Evolutionary conservation across 2,329 filamentous ascomycete species (phyloP), one percentile per base, ranked within the genome.

Genomic region (Cladophialophora psammophila): DNA sequence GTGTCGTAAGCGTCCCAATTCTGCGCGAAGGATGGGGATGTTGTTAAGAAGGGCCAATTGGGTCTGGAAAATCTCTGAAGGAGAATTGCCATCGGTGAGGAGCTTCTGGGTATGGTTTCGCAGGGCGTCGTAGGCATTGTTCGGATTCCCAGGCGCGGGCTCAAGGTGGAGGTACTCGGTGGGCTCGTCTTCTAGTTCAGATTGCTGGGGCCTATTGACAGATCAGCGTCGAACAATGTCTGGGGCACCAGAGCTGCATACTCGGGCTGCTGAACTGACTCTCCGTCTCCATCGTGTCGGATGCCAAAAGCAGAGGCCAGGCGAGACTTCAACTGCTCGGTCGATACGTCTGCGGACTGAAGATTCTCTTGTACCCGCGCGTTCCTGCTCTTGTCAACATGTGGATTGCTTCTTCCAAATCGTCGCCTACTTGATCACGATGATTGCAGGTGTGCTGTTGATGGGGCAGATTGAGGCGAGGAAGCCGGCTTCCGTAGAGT

Each of bases 381-480:
- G 78, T 93, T 91, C 75, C 87, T 89, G 71, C 45, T n/a, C 52
- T 10, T 48, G 15, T 71, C 53, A 62, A 60, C 20, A 63, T 63
- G 6, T 40, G 12, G 58, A 15, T 31, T 40, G 26, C 40, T 38
- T 45, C 52, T 18, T 26, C 55, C 20, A 58, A 48, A 57, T 12
- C 20, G 55, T 58, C 67, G 75, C 84, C 60, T 81, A 90, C 86
- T 89, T 88, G 72, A 97, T 94, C 20, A 96, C 82, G 15, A 97
- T 85, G 8, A 97, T 80, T 1, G 91, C 91, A 0, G 94, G 94
- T n/a, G 88, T 88, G 71, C 88, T 88, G 0, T 87, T 86, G n/a
- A 97, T 82, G 0, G 92, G 91, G 74, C 92, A 96, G 74, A 97
- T 91, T 54, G 92, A 91, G 9, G 89, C 86, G 13, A 98, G 83